A percentile compares a stretch with the other conserved stretches of the same genome.
These are phyloP conservation scores for Extremus antarcticus DNA, from an alignment of 495 filamentous ascomycete genomes.

Conservation along the genomic window DNA sequence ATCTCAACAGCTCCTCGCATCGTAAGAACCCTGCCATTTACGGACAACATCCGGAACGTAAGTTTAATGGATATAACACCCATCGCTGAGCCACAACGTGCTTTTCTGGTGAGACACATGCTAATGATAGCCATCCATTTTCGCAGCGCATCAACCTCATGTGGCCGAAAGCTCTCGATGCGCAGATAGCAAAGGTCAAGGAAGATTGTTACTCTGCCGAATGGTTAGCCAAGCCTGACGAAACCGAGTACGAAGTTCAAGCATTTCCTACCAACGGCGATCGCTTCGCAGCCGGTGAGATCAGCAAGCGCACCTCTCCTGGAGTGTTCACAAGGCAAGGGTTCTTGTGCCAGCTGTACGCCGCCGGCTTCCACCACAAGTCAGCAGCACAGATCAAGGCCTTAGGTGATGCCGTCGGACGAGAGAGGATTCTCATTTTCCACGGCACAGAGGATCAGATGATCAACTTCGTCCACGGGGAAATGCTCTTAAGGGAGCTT, in stretches of 20 bases:
- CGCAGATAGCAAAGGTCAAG: conserved; percentile 42
- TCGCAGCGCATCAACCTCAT: conserved; percentile 55
- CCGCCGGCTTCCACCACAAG: conserved; percentile 72
- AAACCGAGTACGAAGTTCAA: conserved; percentile 32
- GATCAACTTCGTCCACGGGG: conserved; percentile 52
- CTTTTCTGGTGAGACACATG: too few relatives aligned
- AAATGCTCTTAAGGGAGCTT: conserved; percentile 29
- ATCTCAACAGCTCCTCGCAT: conserved; percentile 62
- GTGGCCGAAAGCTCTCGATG: conserved; percentile 56
- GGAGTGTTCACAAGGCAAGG: conserved; percentile 49
- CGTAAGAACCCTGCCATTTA: conserved; percentile 47
- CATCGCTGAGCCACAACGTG: too few relatives aligned
- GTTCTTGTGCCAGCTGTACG: conserved; percentile 66
- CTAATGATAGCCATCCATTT: too few relatives aligned
- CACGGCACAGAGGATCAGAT: conserved; percentile 66
- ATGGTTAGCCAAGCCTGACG: conserved; percentile 54
- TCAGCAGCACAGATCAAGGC: conserved; percentile 47
- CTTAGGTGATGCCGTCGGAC: conserved; percentile 54
- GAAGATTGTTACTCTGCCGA: conserved; percentile 46
- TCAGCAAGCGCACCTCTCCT: conserved; percentile 50
- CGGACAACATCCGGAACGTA: conserved; percentile 57
- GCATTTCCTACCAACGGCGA: conserved; percentile 65
- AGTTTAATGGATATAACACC: too few relatives aligned
- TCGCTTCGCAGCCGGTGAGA: conserved; percentile 65
- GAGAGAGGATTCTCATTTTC: conserved; percentile 59